Conservation (phyloP, 1,139 yeast species). For the Yamadazyma dendronema region DNA sequence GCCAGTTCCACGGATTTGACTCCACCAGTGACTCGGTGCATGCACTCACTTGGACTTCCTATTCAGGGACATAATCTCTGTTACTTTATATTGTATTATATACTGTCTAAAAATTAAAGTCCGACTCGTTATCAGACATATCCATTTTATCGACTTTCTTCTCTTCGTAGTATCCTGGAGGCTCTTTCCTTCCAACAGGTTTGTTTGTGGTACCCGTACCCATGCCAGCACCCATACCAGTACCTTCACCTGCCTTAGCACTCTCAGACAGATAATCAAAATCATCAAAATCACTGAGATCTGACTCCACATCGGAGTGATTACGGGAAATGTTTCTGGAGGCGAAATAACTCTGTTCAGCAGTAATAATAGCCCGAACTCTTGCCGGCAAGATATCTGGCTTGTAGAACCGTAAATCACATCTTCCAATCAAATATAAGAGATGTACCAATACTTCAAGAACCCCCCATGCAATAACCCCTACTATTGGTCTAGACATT, state of each 20-base stretch:
- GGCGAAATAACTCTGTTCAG: conserved; percentile 34
- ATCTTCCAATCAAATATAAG: conserved; percentile 42
- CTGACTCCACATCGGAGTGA: conserved; percentile 12
- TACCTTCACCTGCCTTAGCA: background rate
- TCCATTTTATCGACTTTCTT: conserved; percentile 9
- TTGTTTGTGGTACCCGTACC: background rate
- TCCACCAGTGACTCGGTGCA: no score
- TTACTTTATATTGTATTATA: background rate
- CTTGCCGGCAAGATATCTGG: conserved; percentile 41
- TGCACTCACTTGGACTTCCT: no score
- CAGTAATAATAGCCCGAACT: conserved; percentile 40
- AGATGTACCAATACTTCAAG: conserved; percentile 36
- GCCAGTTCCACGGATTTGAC: no score
- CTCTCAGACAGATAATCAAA: conserved; percentile 1
- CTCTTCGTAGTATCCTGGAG: conserved; percentile 10
- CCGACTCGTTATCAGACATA: conserved; percentile 16
- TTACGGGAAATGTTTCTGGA: conserved; percentile 15
- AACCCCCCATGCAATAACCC: conserved; percentile 41
- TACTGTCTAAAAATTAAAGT: conserved; percentile 15
- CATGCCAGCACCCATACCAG: background rate
- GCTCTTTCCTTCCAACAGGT: conserved; percentile 2
- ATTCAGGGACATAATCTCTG: no score
- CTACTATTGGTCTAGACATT: conserved; percentile 25
- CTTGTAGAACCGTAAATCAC: conserved; percentile 46
- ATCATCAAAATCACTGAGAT: conserved; percentile 4